phyloP scores from a whole-genome alignment of 2,329 filamentous ascomycete genomes.

The Fusarium agapanthi region DNA sequence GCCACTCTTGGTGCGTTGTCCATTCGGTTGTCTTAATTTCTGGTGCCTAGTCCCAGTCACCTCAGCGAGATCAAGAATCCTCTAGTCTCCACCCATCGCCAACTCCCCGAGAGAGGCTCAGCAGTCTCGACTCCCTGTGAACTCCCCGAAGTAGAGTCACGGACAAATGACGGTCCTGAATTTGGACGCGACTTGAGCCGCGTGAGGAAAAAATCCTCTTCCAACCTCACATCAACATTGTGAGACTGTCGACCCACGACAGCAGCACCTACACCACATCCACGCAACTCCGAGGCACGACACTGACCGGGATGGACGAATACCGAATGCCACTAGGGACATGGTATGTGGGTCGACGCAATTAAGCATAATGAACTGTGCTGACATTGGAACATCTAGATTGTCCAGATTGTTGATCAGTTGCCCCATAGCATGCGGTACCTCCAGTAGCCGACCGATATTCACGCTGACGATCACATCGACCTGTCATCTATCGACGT shows the following conservation, averaged over 20 bases:
- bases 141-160: conserved; percentile 26
- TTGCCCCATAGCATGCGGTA: neutral
- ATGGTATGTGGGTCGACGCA: conserved; percentile 24
- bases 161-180: conserved; percentile 14
- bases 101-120: conserved; percentile 19
- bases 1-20: neutral
- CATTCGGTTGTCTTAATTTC: neutral
- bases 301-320: neutral
- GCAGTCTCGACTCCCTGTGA: conserved; percentile 8
- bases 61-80: neutral
- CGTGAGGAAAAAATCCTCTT: neutral
- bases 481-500: conserved; percentile 13
- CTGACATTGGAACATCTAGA: conserved; percentile 11
- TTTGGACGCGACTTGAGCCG: neutral
- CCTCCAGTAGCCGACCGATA: neutral
- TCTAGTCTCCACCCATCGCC: neutral
- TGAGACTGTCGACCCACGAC: neutral
- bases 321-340: conserved; percentile 1
- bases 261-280: neutral
- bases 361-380: conserved; percentile 30
- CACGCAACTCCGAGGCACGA: neutral
- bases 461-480: neutral
- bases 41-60: neutral
- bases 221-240: conserved; percentile 14
- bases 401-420: conserved; percentile 11